Evolutionary conservation across 768 basidiomycete genomes (phyloP).

Genomic region (Amanita muscaria): DNA sequence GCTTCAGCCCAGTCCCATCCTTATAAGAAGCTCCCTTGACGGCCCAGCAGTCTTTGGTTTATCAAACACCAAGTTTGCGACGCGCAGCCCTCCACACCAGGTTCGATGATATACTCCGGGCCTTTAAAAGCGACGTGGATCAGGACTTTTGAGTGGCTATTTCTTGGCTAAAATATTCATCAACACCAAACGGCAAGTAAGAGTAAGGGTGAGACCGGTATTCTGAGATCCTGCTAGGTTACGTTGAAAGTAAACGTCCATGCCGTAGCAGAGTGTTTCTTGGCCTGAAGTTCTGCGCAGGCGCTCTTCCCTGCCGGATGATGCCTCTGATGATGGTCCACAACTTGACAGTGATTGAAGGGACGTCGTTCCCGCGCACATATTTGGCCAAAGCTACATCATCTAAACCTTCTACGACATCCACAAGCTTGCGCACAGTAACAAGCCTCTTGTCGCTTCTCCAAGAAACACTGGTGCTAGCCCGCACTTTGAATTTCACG

Average conservation of each 20-base stretch:
- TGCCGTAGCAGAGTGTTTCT: conserved; percentile 77
- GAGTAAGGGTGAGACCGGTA: conserved; percentile 49
- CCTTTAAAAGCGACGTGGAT: conserved; percentile 65
- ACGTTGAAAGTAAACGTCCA: conserved; percentile 11
- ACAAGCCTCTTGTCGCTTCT: conserved; percentile 67
- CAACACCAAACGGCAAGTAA: conserved; percentile 54
- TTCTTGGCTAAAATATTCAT: conserved; percentile 33
- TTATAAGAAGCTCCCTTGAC: conserved; percentile 53
- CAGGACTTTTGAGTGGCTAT: conserved; percentile 47
- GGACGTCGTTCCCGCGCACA: conserved; percentile 23
- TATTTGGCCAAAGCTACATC: conserved; percentile 24
- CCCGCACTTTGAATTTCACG: conserved; percentile 66
- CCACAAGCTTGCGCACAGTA: conserved; percentile 48
- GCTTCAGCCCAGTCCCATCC: too few relatives aligned
- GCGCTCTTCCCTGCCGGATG: conserved; percentile 60
- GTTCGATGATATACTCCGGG: conserved; percentile 63
- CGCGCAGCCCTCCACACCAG: conserved; percentile 69
- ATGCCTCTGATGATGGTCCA: conserved; percentile 56
- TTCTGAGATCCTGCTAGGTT: conserved; percentile 37
- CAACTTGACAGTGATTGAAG: conserved; percentile 61
- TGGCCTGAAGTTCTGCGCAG: conserved; percentile 69
- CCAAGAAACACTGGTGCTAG: conserved; percentile 66
- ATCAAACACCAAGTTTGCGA: conserved; percentile 73
- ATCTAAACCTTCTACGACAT: conserved; percentile 53
- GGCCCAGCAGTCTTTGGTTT: conserved; percentile 61